These are phyloP conservation scores for Dendrobium catenatum DNA, from an alignment of 106 monocot genomes.

Conservation along the genomic window DNA sequence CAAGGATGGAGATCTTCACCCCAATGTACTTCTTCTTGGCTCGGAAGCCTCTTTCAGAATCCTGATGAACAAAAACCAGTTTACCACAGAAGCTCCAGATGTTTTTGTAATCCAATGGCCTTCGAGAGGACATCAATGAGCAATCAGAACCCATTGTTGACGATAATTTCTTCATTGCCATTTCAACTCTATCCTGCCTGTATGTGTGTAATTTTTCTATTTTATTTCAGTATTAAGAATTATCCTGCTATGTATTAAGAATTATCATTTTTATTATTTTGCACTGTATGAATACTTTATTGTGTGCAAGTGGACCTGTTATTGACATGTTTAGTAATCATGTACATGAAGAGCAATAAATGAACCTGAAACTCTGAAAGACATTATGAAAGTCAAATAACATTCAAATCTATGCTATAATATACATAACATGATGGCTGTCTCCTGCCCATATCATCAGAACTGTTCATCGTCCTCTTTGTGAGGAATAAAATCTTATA, in stretches of 20 bases:
- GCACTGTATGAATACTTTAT: neutral
- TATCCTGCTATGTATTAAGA: neutral
- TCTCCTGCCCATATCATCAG: too few species aligned
- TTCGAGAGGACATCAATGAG: neutral
- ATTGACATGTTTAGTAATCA: too few species aligned
- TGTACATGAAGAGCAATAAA: too few species aligned
- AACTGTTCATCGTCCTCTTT: too few species aligned
- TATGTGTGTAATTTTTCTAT: too few species aligned
- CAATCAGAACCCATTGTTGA: neutral
- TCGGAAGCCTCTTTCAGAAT: constrained; percentile 54
- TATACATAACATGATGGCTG: too few species aligned
- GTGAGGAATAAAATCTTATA: too few species aligned
- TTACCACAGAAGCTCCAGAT: neutral
- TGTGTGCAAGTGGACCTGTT: too few species aligned
- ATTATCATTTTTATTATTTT: neutral
- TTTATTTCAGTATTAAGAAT: too few species aligned
- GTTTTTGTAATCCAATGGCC: neutral
- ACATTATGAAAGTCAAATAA: too few species aligned
- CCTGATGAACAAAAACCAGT: constrained; percentile 4
- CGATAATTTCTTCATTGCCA: neutral
- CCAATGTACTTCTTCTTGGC: constrained; percentile 93
- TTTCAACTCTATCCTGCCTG: neutral
- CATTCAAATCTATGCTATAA: too few species aligned
- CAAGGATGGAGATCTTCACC: constrained; percentile 95
- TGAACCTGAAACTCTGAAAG: too few species aligned